These are phyloP conservation scores for Pichia thaimueangensis DNA, from an alignment of 805 yeast genomes.

Conservation along the genomic window DNA sequence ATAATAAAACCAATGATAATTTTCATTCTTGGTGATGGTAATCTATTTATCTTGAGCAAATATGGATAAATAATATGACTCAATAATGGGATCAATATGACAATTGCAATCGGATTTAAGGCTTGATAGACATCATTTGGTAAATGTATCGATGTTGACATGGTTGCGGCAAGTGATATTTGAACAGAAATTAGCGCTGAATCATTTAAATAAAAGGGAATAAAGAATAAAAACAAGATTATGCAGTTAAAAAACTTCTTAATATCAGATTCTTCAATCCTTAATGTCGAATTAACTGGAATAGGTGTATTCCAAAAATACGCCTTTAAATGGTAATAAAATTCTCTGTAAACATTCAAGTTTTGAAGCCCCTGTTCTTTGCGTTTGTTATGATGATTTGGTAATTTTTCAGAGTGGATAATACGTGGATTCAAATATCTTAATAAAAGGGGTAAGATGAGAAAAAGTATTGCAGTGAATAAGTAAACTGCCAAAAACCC, in stretches of 20 bases:
- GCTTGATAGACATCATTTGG: constrained; percentile 51
- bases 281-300: background rate
- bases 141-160: constrained; percentile 41
- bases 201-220: constrained; percentile 35
- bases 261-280: constrained; percentile 34
- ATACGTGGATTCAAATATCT: constrained; percentile 31
- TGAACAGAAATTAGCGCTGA: constrained; percentile 42
- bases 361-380: constrained; percentile 15
- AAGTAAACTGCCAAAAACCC: constrained; percentile 49
- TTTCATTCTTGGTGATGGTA: constrained; percentile 38
- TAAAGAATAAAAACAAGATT: constrained; percentile 38
- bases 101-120: constrained; percentile 47
- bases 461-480: constrained; percentile 47
- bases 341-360: constrained; percentile 17
- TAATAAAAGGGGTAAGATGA: constrained; percentile 41
- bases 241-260: constrained; percentile 38
- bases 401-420: constrained; percentile 18
- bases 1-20: constrained; percentile 42
- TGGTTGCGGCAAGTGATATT: constrained; percentile 45
- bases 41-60: constrained; percentile 34
- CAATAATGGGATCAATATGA: constrained; percentile 43
- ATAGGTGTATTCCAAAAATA: constrained; percentile 1
- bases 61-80: constrained; percentile 41
- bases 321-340: constrained; percentile 2
- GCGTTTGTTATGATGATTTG: too few species aligned